phyloP scores from a whole-genome alignment of 257 asterid genomes.

The Plectranthus barbatus region DNA sequence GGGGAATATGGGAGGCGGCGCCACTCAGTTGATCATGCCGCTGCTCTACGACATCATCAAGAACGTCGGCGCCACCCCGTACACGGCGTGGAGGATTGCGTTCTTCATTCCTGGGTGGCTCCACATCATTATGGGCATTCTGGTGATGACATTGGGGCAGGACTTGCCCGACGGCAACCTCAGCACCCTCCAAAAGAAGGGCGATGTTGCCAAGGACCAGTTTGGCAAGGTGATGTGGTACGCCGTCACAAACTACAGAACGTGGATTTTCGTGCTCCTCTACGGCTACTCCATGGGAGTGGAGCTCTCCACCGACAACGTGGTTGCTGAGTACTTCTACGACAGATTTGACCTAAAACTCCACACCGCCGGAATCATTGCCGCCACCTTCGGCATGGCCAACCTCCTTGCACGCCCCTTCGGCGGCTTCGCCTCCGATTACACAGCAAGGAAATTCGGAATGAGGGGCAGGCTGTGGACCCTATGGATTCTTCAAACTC shows the following conservation, averaged over 20 bases:
- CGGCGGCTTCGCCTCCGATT: constrained; percentile 53
- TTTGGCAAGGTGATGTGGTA: constrained; percentile 46
- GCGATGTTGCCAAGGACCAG: constrained; percentile 37
- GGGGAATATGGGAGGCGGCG: constrained; percentile 79
- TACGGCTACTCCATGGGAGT: constrained; percentile 77
- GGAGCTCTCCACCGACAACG: constrained; percentile 49
- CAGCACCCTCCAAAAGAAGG: constrained; percentile 41
- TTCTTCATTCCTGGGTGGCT: constrained; percentile 60
- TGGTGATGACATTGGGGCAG: constrained; percentile 55
- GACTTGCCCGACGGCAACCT: constrained; percentile 68
- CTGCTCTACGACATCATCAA: constrained; percentile 36
- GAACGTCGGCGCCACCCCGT: constrained; percentile 34
- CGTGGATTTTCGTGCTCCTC: constrained; percentile 41
- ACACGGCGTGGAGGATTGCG: constrained; percentile 60
- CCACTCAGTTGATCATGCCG: constrained; percentile 63
- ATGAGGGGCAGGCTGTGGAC: constrained; percentile 69
- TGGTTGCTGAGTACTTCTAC: constrained; percentile 52
- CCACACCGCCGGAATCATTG: too few species aligned
- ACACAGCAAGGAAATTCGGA: constrained; percentile 34
- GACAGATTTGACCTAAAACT: too few species aligned
- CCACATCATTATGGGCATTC: constrained; percentile 47
- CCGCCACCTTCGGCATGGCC: too few species aligned
- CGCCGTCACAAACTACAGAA: constrained; percentile 49
- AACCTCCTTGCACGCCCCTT: constrained; percentile 46
- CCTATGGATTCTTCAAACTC: constrained; percentile 44